A percentile compares a stretch with the other conserved stretches of the same genome.
phyloP scores from a whole-genome alignment of 129 eudicot species.

The Oenanthe sinensis region DNA sequence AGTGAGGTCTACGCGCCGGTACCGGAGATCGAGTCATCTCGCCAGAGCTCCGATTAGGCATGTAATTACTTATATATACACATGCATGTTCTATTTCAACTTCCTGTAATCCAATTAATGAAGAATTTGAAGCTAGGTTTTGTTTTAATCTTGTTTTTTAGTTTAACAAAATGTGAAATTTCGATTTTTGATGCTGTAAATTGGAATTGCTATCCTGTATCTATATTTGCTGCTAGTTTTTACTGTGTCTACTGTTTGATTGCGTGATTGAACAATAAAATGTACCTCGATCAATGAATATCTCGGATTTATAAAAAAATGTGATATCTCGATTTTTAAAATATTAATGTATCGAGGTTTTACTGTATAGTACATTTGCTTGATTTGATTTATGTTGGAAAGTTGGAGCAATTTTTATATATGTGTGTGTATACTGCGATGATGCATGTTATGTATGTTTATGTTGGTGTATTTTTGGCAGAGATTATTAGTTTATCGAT shows the following conservation, averaged over 20 bases:
- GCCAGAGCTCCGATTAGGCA: neutral
- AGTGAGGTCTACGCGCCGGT: slow-evolving; percentile 7
- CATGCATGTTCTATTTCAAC: neutral
- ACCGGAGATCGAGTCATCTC: neutral
- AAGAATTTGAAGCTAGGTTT: neutral
- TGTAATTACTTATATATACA: neutral
- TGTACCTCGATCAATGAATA: neutral
- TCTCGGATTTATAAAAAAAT: neutral
- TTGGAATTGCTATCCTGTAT: neutral
- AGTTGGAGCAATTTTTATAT: neutral
- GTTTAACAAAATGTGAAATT: neutral
- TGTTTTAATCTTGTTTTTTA: neutral
- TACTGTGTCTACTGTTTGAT: slow-evolving; percentile 1
- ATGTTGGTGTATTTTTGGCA: neutral
- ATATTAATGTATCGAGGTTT: neutral
- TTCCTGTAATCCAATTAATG: neutral
- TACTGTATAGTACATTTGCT: slow-evolving; percentile 1
- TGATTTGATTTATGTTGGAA: neutral
- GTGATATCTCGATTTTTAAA: too few species aligned
- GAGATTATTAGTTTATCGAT: neutral
- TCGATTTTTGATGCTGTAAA: neutral
- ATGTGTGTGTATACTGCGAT: neutral
- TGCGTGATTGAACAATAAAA: neutral
- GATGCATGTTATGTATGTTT: neutral
- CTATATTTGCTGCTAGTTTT: neutral